Evolutionary conservation across 2,329 filamentous ascomycete species (phyloP).

Genomic region (Cladorrhinum sp.): DNA sequence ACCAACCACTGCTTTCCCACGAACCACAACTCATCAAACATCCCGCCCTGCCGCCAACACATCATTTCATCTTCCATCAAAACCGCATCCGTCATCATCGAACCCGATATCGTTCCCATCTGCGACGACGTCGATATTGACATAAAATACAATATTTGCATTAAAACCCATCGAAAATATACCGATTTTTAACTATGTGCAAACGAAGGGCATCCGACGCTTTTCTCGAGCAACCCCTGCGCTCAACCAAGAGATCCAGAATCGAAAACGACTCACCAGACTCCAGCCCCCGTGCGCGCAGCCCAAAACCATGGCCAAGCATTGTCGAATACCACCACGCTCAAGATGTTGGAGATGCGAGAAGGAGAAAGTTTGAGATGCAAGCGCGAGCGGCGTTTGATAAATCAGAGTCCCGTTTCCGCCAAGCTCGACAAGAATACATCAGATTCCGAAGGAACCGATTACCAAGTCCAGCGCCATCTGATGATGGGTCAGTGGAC

Average conservation of each 20-base stretch:
- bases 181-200: background rate
- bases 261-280: background rate
- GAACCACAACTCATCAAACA: background rate
- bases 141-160: background rate
- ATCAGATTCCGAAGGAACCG: background rate
- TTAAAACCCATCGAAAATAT: background rate
- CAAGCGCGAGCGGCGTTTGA: background rate
- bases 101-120: background rate
- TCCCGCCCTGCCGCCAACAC: background rate
- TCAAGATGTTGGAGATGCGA: background rate
- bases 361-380: background rate
- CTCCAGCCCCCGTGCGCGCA: background rate
- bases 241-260: background rate
- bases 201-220: background rate
- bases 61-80: background rate
- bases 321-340: background rate
- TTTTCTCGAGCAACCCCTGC: background rate
- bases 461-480: background rate
- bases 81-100: background rate
- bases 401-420: background rate
- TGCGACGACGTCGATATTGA: background rate
- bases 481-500: background rate
- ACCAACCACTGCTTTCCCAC: background rate
- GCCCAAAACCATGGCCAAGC: background rate
- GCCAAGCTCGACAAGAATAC: background rate